These are phyloP conservation scores for Trichomonascaceae sp. DNA, from an alignment of 1,139 yeast genomes.

Conservation along the genomic window DNA sequence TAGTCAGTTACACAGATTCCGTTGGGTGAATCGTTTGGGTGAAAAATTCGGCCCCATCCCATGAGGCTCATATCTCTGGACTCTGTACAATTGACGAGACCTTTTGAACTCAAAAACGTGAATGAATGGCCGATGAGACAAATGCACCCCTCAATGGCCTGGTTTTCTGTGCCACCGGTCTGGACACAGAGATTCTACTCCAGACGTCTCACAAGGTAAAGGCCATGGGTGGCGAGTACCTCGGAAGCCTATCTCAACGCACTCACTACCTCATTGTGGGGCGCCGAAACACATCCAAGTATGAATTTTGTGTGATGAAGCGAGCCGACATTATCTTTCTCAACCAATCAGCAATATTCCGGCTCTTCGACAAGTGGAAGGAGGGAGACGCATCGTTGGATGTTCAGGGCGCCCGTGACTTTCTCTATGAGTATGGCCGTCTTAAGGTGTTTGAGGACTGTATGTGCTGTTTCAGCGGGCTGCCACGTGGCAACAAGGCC, in stretches of 20 bases:
- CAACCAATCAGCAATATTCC: slow-evolving; percentile 33
- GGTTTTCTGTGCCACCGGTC: slow-evolving; percentile 22
- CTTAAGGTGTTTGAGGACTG: slow-evolving; percentile 37
- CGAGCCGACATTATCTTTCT: slow-evolving; percentile 50
- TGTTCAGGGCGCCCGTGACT: too few species aligned
- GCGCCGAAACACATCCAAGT: slow-evolving; percentile 51
- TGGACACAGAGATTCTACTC: slow-evolving; percentile 13
- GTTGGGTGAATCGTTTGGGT: too few species aligned
- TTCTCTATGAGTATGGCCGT: slow-evolving; percentile 11
- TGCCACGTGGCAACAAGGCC: slow-evolving; percentile 21
- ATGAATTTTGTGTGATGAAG: slow-evolving; percentile 44
- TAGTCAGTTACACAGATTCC: too few species aligned
- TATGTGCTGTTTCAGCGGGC: slow-evolving; percentile 41
- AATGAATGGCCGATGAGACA: too few species aligned
- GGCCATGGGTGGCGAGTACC: slow-evolving; percentile 51
- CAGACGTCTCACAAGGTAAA: slow-evolving; percentile 25
- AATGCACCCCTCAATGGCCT: slow-evolving; percentile 17
- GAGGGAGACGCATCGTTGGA: slow-evolving; percentile 35
- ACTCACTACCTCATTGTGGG: slow-evolving; percentile 61
- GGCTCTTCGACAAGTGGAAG: slow-evolving; percentile 39
- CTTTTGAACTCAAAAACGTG: too few species aligned
- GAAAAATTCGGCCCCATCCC: too few species aligned
- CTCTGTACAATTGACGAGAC: too few species aligned
- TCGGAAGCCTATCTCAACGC: slow-evolving; percentile 52
- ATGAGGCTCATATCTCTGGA: too few species aligned